These are phyloP conservation scores for Pontederia crassipes DNA, from an alignment of 176 grass and related monocot species.

Conservation along the genomic window DNA sequence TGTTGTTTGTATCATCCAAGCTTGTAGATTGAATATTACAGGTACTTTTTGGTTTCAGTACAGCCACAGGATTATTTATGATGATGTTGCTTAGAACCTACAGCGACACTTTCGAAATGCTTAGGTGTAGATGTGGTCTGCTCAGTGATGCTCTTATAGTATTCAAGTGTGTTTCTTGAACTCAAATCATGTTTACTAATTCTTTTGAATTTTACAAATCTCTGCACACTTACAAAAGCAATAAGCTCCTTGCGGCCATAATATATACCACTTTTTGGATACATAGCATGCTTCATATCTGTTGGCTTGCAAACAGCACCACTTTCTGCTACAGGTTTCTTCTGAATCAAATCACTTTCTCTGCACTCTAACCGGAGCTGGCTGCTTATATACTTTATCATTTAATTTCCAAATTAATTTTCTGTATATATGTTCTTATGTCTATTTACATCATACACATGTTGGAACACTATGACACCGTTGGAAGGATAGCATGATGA, in stretches of 20 bases:
- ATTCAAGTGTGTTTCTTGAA: slow-evolving; percentile 7
- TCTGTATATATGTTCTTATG: too few species aligned
- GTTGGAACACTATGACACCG: too few species aligned
- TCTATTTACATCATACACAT: too few species aligned
- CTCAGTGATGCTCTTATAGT: slow-evolving; percentile 16
- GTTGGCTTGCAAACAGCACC: neutral
- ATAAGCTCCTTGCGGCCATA: slow-evolving; percentile 33
- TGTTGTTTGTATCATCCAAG: neutral
- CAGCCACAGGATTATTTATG: slow-evolving; percentile 14
- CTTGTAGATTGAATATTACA: neutral
- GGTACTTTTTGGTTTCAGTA: neutral
- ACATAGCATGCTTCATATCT: slow-evolving; percentile 25
- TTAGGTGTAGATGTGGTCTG: slow-evolving; percentile 43
- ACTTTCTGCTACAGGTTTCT: slow-evolving; percentile 13
- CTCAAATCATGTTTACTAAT: slow-evolving; percentile 19
- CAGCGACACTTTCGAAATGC: neutral
- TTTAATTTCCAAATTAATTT: too few species aligned
- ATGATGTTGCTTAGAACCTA: slow-evolving; percentile 26
- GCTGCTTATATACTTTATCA: too few species aligned
- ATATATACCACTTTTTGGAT: slow-evolving; percentile 19
- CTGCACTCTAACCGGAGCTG: too few species aligned
- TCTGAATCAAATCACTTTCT: neutral
- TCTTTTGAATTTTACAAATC: slow-evolving; percentile 48
- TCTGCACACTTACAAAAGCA: slow-evolving; percentile 31
- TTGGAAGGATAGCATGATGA: neutral